These are phyloP conservation scores for Skeletonema potamos DNA, from an alignment of 108 stramenopile species.

Conservation along the genomic window DNA sequence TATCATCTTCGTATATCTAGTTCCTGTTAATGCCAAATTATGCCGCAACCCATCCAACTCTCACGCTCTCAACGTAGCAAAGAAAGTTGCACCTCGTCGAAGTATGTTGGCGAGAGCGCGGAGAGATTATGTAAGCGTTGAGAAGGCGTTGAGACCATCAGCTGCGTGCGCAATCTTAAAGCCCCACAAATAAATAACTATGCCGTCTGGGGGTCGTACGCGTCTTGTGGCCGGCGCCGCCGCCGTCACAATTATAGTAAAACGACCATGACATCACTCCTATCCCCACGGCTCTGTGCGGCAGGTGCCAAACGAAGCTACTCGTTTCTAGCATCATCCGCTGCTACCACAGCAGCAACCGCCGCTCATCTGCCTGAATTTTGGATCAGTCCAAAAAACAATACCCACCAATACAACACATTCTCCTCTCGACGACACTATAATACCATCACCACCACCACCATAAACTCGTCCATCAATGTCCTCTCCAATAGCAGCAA, in stretches of 20 bases:
- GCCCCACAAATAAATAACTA: too few relatives aligned
- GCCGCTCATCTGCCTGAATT: background rate
- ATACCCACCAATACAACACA: background rate
- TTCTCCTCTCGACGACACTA: background rate
- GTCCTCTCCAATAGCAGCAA: background rate
- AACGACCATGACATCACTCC: slow-evolving; percentile 13
- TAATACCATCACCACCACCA: background rate
- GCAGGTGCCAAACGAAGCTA: slow-evolving; percentile 9
- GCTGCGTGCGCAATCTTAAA: too few relatives aligned
- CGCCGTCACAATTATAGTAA: background rate
- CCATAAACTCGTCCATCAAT: background rate
- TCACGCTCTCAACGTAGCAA: too few relatives aligned
- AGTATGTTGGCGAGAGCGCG: too few relatives aligned
- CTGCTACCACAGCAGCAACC: too few relatives aligned
- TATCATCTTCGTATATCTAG: too few relatives aligned
- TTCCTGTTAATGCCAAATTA: too few relatives aligned
- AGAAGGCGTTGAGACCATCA: too few relatives aligned
- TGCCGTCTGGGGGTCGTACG: too few relatives aligned
- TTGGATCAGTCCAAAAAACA: background rate
- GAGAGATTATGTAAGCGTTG: too few relatives aligned
- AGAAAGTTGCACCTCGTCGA: too few relatives aligned
- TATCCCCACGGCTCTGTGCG: slow-evolving; percentile 10
- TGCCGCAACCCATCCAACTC: too few relatives aligned
- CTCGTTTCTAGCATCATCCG: slow-evolving; percentile 16
- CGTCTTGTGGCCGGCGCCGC: slow-evolving; percentile 8